A percentile compares a stretch with the other conserved stretches of the same genome.
phyloP scores from a whole-genome alignment of 2,329 filamentous ascomycete genomes.

The Penicillium sp. region DNA sequence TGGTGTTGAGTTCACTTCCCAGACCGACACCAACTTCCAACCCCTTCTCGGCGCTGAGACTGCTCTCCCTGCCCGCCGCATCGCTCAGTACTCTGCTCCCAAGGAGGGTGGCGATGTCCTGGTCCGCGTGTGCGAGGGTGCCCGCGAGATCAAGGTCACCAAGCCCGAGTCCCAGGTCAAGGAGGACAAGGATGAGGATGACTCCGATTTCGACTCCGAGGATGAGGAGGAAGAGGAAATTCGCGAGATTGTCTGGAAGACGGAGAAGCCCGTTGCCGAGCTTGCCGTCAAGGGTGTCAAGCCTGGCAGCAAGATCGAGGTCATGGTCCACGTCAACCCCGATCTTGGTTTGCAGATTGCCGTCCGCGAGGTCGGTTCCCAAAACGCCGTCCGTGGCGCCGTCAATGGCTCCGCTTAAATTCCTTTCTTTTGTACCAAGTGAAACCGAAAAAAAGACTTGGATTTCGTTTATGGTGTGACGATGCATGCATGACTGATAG shows the following conservation, averaged over 20 bases:
- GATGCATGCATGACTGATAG: slow-evolving; percentile 32
- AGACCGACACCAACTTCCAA: slow-evolving; percentile 67
- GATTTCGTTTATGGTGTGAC: slow-evolving; percentile 28
- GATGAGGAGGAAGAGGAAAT: slow-evolving; percentile 76
- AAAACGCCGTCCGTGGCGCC: slow-evolving; percentile 73
- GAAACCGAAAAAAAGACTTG: slow-evolving; percentile 12
- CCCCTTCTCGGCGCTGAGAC: slow-evolving; percentile 83
- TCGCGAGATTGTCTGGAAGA: slow-evolving; percentile 89
- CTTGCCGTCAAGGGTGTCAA: slow-evolving; percentile 78
- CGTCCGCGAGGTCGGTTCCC: slow-evolving; percentile 79
- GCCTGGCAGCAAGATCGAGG: slow-evolving; percentile 87
- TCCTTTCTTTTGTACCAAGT: neutral
- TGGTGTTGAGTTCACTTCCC: slow-evolving; percentile 71
- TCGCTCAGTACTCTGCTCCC: slow-evolving; percentile 72
- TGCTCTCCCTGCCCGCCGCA: slow-evolving; percentile 82
- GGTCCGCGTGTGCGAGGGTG: slow-evolving; percentile 83
- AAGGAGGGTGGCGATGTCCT: slow-evolving; percentile 84
- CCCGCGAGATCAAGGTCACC: slow-evolving; percentile 87
- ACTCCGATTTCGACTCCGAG: slow-evolving; percentile 62
- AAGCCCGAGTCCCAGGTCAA: slow-evolving; percentile 79
- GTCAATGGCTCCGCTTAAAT: slow-evolving; percentile 42
- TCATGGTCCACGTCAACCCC: slow-evolving; percentile 81
- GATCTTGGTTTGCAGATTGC: slow-evolving; percentile 80
- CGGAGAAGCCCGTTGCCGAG: slow-evolving; percentile 78
- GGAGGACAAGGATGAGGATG: slow-evolving; percentile 56